phyloP scores from a whole-genome alignment of 2,329 filamentous ascomycete genomes.

The Fusarium falciforme region DNA sequence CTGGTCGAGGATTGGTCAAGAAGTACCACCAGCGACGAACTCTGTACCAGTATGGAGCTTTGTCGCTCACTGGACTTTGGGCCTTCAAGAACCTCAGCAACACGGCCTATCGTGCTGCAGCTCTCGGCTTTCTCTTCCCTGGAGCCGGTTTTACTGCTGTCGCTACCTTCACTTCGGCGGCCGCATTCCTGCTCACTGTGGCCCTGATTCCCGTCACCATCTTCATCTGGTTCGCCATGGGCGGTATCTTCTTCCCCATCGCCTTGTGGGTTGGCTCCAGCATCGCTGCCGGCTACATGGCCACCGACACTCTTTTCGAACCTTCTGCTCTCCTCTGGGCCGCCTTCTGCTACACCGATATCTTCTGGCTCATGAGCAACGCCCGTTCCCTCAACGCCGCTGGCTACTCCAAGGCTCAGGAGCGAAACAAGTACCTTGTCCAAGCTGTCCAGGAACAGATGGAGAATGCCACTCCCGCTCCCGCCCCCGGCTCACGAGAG shows the following conservation, averaged over 20 bases:
- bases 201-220: conserved; percentile 13
- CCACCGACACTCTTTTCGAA: conserved; percentile 10
- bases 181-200: conserved; percentile 6
- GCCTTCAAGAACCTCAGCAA: conserved; percentile 10
- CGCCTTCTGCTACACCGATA: conserved; percentile 11
- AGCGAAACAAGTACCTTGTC: conserved; percentile 22
- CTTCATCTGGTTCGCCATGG: conserved; percentile 25
- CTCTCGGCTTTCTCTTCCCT: conserved; percentile 19
- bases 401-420: conserved; percentile 21
- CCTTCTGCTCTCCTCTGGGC: conserved; percentile 6
- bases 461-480: conserved; percentile 1
- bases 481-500: conserved; percentile 7
- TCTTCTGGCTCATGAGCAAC: conserved; percentile 24
- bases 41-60: conserved; percentile 4
- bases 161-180: background rate
- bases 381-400: conserved; percentile 15
- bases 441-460: conserved; percentile 14
- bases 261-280: conserved; percentile 9
- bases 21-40: conserved; percentile 19
- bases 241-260: conserved; percentile 23
- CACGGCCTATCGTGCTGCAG: conserved; percentile 6
- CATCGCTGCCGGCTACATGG: conserved; percentile 7
- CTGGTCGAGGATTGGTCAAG: conserved; percentile 14
- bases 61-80: conserved; percentile 8
- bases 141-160: conserved; percentile 24